These are phyloP conservation scores for Cyclotella baltica DNA, from an alignment of 108 stramenopile genomes.

Conservation along the genomic window DNA sequence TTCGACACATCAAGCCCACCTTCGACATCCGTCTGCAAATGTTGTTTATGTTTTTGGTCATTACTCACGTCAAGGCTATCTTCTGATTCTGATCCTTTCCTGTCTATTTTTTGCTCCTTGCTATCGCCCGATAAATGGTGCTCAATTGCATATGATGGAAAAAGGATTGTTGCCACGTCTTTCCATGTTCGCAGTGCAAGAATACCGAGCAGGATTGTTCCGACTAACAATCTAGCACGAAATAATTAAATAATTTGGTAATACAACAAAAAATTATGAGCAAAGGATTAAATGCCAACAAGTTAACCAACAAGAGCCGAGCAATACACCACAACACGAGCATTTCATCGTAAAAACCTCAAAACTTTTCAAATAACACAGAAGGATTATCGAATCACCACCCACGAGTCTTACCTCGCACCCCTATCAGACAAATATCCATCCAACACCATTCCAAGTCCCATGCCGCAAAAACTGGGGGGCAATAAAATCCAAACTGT, in stretches of 20 bases:
- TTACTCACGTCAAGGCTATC: neutral
- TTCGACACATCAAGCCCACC: constrained; percentile 3
- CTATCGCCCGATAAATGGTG: constrained; percentile 42
- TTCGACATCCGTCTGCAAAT: constrained; percentile 5
- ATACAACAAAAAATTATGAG: no score
- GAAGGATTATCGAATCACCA: no score
- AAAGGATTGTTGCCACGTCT: constrained; percentile 33
- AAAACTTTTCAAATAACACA: no score
- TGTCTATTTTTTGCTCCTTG: constrained; percentile 25
- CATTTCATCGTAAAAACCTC: neutral
- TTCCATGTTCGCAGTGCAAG: constrained; percentile 53
- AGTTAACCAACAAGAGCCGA: no score
- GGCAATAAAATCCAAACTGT: constrained; percentile 54
- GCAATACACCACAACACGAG: neutral
- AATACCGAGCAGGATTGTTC: constrained; percentile 51
- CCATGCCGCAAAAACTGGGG: constrained; percentile 57
- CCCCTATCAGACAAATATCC: constrained; percentile 45
- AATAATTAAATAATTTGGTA: neutral
- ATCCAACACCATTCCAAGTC: constrained; percentile 45
- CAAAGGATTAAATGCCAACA: no score
- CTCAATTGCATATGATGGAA: constrained; percentile 35
- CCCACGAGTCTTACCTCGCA: constrained; percentile 48
- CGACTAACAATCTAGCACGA: constrained; percentile 41
- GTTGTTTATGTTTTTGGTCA: neutral
- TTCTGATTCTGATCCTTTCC: constrained; percentile 18